Conservation (phyloP, 202 grass and related monocot species). For the Panicum virgatum region DNA sequence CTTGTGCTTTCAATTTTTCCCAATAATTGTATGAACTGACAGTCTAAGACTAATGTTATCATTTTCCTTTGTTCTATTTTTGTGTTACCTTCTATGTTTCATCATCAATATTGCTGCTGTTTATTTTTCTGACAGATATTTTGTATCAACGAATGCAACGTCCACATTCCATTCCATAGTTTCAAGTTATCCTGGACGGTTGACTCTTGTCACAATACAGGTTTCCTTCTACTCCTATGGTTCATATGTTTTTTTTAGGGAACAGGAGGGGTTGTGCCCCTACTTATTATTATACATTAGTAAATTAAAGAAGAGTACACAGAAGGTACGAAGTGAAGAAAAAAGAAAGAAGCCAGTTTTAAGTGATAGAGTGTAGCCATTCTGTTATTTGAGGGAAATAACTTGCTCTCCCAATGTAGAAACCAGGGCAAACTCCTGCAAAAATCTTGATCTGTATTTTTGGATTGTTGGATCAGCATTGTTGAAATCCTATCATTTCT, state of each 20-base stretch:
- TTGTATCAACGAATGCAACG: conserved; percentile 90
- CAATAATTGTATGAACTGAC: background rate
- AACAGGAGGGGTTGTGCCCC: background rate
- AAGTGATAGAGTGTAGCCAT: background rate
- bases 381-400: conserved; percentile 2
- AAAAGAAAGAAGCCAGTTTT: background rate
- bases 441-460: background rate
- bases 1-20: background rate
- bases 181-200: conserved; percentile 82
- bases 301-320: background rate
- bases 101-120: background rate
- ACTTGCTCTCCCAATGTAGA: background rate
- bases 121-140: conserved; percentile 58
- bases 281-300: conserved; percentile 8
- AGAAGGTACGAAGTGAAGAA: background rate
- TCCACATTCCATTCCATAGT: conserved; percentile 85
- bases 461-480: background rate
- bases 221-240: conserved; percentile 38
- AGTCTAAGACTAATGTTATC: background rate
- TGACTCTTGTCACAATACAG: conserved; percentile 82
- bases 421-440: background rate
- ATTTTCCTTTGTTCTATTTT: background rate
- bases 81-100: conserved; percentile 36
- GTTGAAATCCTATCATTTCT: background rate
- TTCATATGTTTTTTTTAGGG: background rate